phyloP scores from a whole-genome alignment of 441 rosid species.

The Mallotus japonicus region DNA sequence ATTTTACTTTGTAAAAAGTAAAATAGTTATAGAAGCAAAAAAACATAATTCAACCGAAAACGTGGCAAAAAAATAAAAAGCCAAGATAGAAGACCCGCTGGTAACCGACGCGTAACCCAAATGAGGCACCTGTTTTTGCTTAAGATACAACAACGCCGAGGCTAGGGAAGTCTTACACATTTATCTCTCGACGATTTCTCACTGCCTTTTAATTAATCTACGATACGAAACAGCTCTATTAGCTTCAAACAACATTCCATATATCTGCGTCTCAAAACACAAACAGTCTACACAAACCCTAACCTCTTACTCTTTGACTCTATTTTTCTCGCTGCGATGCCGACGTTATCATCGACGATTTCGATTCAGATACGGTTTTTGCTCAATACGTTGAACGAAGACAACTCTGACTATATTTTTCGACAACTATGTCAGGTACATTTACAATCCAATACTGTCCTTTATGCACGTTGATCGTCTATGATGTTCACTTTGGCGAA shows the following conservation, averaged over 20 bases:
- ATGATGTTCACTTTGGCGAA: not conserved
- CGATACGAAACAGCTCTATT: too few relatives aligned
- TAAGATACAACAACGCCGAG: not conserved
- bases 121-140: not conserved
- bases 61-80: not conserved
- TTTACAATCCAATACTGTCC: not conserved
- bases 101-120: not conserved
- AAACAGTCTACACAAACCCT: slow-evolving; percentile 24
- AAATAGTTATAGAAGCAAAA: not conserved
- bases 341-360: slow-evolving; percentile 47
- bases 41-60: not conserved
- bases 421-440: slow-evolving; percentile 66
- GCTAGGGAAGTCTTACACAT: not conserved
- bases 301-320: not conserved
- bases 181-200: slow-evolving; percentile 16
- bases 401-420: slow-evolving; percentile 57
- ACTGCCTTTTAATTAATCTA: slow-evolving; percentile 2
- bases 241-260: not conserved
- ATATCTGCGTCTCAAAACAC: not conserved
- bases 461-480: not conserved
- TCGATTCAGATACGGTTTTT: slow-evolving; percentile 70
- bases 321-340: slow-evolving; percentile 41
- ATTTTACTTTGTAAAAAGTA: too few relatives aligned
- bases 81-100: not conserved
- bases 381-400: slow-evolving; percentile 56